Evolutionary conservation across 225 moss, liverwort and hornwort genomes (phyloP).

Genomic region (Marchantia paleacea): DNA sequence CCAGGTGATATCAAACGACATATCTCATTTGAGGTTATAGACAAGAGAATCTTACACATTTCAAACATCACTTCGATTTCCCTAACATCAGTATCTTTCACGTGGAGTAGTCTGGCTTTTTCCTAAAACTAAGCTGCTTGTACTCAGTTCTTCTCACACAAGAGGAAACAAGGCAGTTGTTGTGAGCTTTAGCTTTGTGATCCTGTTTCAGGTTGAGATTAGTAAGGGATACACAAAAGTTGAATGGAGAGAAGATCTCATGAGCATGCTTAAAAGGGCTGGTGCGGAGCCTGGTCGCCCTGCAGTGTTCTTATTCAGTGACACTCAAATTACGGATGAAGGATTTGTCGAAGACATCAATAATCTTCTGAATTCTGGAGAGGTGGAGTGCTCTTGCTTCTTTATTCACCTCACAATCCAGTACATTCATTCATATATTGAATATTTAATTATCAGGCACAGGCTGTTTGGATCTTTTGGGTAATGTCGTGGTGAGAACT

Average conservation of each 20-base stretch:
- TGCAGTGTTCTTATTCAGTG: slow-evolving; percentile 75
- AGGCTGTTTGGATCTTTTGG: too few relatives aligned
- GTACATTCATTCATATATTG: not conserved
- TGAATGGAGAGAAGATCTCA: slow-evolving; percentile 88
- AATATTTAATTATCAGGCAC: too few relatives aligned
- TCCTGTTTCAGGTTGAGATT: slow-evolving; percentile 65
- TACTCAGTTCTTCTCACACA: not conserved
- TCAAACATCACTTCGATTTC: not conserved
- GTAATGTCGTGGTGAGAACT: too few relatives aligned
- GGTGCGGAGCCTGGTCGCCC: slow-evolving; percentile 76
- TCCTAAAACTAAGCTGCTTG: not conserved
- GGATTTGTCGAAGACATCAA: slow-evolving; percentile 97
- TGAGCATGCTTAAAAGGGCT: slow-evolving; percentile 76
- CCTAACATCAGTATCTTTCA: too few relatives aligned
- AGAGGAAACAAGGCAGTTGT: not conserved
- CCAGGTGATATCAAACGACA: slow-evolving; percentile 44
- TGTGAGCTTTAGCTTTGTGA: not conserved
- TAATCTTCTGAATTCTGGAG: slow-evolving; percentile 82
- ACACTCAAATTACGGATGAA: slow-evolving; percentile 91
- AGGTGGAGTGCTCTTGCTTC: slow-evolving; percentile 36
- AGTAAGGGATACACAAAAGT: slow-evolving; percentile 77
- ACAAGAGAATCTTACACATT: not conserved
- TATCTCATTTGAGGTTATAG: not conserved
- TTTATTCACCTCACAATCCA: not conserved
- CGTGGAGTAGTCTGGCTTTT: not conserved